A percentile compares a stretch with the other conserved stretches of the same genome.
Conservation (phyloP, 805 yeast genomes). For the Yamadazyma paraphyllophila region DNA sequence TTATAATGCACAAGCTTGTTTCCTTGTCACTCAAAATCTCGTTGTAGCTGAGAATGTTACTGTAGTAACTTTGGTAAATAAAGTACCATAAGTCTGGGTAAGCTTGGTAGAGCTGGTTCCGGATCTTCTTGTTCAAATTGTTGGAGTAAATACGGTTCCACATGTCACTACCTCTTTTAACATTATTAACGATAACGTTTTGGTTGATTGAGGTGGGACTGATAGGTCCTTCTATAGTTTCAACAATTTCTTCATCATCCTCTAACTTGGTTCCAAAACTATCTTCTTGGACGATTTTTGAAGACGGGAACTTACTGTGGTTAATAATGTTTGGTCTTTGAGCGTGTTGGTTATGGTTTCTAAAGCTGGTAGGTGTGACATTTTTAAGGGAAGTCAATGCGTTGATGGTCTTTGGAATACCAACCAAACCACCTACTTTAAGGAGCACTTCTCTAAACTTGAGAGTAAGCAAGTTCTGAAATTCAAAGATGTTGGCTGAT, state of each 20-base stretch:
- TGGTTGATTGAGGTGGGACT: conserved; percentile 29
- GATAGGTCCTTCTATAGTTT: conserved; percentile 45
- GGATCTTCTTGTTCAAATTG: conserved; percentile 68
- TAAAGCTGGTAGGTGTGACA: conserved; percentile 55
- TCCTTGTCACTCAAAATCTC: conserved; percentile 63
- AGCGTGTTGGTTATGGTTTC: conserved; percentile 20
- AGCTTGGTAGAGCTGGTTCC: conserved; percentile 63
- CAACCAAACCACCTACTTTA: conserved; percentile 76
- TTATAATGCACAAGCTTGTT: conserved; percentile 73
- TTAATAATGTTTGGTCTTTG: conserved; percentile 31
- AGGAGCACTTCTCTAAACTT: conserved; percentile 74
- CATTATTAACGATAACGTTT: conserved; percentile 23
- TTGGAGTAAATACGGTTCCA: conserved; percentile 72
- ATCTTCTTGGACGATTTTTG: conserved; percentile 39
- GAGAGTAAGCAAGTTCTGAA: conserved; percentile 40
- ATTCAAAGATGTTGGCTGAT: conserved; percentile 34
- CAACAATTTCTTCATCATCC: conserved; percentile 17
- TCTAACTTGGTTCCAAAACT: conserved; percentile 34
- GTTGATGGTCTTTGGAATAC: conserved; percentile 84
- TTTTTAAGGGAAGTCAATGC: conserved; percentile 62
- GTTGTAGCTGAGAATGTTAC: conserved; percentile 70
- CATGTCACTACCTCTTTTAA: conserved; percentile 56
- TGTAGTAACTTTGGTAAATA: conserved; percentile 70
- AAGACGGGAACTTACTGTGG: conserved; percentile 32
- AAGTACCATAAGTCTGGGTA: conserved; percentile 85